Evolutionary conservation across 2,329 filamentous ascomycete genomes (phyloP).

Genomic region (Pestalotiopsis sp.): DNA sequence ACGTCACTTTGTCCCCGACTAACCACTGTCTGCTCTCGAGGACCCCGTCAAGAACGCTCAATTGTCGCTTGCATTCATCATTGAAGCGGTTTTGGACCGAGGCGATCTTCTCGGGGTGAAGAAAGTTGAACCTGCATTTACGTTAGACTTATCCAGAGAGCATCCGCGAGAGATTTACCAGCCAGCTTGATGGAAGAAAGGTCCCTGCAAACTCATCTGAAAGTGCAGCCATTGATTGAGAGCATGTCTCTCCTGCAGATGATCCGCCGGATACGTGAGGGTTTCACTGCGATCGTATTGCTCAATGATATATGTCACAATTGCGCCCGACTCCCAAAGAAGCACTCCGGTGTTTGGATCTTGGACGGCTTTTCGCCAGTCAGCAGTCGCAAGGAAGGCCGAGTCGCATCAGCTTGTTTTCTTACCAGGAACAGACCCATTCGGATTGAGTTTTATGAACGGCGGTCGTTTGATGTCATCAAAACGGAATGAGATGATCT

Average conservation of each 20-base stretch:
- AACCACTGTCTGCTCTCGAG: slow-evolving; percentile 21
- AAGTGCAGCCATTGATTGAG: slow-evolving; percentile 45
- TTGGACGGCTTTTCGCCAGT: slow-evolving; percentile 21
- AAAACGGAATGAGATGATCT: background rate
- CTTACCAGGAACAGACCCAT: background rate
- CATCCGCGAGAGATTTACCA: slow-evolving; percentile 20
- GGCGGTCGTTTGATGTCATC: background rate
- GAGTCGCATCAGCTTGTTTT: background rate
- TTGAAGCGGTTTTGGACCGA: slow-evolving; percentile 30
- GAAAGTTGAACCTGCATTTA: slow-evolving; percentile 26
- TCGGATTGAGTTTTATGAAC: background rate
- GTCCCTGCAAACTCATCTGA: slow-evolving; percentile 46
- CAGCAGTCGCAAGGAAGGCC: background rate
- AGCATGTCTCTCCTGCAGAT: too few species aligned
- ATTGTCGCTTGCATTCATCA: slow-evolving; percentile 23
- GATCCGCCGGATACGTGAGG: too few species aligned
- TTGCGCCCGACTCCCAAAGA: slow-evolving; percentile 53
- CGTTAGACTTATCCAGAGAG: too few species aligned
- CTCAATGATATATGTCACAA: slow-evolving; percentile 29
- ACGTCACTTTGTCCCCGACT: slow-evolving; percentile 24
- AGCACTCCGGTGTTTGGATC: slow-evolving; percentile 46
- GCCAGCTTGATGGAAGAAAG: slow-evolving; percentile 42
- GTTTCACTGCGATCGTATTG: too few species aligned
- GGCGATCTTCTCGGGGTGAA: slow-evolving; percentile 34
- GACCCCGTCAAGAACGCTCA: slow-evolving; percentile 18